Evolutionary conservation across 2,329 filamentous ascomycete genomes (phyloP).

Genomic region (Zasmidium citrigriseum): DNA sequence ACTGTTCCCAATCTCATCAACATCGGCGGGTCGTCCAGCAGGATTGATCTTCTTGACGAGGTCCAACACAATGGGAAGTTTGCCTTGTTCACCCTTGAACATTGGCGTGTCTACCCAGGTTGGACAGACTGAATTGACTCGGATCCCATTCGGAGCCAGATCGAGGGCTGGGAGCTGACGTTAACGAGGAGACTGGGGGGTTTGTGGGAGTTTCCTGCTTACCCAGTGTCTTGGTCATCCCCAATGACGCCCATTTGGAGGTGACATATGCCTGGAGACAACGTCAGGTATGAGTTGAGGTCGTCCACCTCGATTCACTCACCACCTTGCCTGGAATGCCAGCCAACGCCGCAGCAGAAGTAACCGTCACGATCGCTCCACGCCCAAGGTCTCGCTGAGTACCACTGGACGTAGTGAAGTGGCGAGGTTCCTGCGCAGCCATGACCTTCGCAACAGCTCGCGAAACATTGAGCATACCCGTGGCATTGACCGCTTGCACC

Average conservation of each 20-base stretch:
- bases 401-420: not conserved
- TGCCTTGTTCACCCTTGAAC: not conserved
- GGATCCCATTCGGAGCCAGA: not conserved
- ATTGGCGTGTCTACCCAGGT: conserved; percentile 5
- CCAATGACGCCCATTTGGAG: not conserved
- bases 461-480: not conserved
- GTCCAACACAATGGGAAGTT: not conserved
- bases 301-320: no score
- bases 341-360: not conserved
- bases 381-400: not conserved
- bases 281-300: no score
- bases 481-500: not conserved
- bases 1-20: conserved; percentile 1
- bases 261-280: not conserved
- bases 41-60: not conserved
- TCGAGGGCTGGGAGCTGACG: not conserved
- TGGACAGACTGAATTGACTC: conserved; percentile 2
- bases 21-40: not conserved
- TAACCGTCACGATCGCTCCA: not conserved
- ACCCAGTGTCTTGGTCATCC: not conserved
- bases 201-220: not conserved
- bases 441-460: conserved; percentile 3
- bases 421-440: not conserved
- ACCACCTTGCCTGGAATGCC: not conserved
- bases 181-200: no score